phyloP scores from a whole-genome alignment of 2,329 filamentous ascomycete species.

The Alternaria brassicicola region DNA sequence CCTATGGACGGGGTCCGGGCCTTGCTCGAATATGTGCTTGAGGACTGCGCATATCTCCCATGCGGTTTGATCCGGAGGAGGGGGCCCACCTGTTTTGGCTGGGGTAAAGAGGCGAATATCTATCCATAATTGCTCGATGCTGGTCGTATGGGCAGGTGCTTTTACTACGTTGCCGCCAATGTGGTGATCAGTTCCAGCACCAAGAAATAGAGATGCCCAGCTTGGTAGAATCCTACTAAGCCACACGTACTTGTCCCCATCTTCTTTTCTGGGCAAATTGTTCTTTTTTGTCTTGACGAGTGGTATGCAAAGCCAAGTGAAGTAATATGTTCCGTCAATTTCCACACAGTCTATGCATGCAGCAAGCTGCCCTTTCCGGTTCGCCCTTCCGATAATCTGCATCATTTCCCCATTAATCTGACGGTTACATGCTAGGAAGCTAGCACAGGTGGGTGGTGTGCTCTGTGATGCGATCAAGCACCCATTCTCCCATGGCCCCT shows the following conservation, averaged over 20 bases:
- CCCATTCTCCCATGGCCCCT: conserved; percentile 28
- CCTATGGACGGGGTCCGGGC: conserved; percentile 25
- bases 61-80: conserved; percentile 31
- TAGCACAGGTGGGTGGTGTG: conserved; percentile 37
- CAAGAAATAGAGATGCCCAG: conserved; percentile 27
- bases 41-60: conserved; percentile 47
- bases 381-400: conserved; percentile 27
- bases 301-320: conserved; percentile 41
- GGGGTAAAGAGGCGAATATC: conserved; percentile 36
- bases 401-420: conserved; percentile 41
- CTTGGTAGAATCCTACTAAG: conserved; percentile 9
- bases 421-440: conserved; percentile 36
- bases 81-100: conserved; percentile 22
- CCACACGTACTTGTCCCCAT: conserved; percentile 1
- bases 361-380: conserved; percentile 20
- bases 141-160: conserved; percentile 13
- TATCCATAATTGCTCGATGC: conserved; percentile 37
- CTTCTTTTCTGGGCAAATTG: not conserved
- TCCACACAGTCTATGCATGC: conserved; percentile 41
- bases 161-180: not conserved
- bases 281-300: conserved; percentile 29
- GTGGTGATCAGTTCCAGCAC: conserved; percentile 7
- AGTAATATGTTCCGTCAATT: conserved; percentile 38
- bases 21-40: conserved; percentile 37
- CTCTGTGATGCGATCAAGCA: conserved; percentile 32